These are phyloP conservation scores for Santalum album DNA, from an alignment of 164 flowering plant species.

Conservation along the genomic window DNA sequence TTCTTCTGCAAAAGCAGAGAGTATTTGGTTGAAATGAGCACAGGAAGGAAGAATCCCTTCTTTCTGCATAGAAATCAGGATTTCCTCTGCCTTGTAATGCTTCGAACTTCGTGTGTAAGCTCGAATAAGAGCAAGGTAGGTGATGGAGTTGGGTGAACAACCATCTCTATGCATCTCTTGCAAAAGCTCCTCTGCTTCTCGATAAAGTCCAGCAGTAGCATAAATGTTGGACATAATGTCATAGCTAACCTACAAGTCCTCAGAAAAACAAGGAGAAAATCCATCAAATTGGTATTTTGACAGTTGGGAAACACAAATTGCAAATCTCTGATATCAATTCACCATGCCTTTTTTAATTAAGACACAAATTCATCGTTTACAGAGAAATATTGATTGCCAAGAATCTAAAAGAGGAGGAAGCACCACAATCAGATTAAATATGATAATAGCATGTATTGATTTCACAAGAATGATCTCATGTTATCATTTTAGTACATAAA, in stretches of 20 bases:
- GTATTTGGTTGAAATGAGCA: constrained; percentile 46
- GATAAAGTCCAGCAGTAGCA: constrained; percentile 44
- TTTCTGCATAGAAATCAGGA: constrained; percentile 38
- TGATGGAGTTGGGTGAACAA: constrained; percentile 52
- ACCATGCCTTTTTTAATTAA: no score
- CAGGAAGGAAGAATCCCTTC: constrained; percentile 41
- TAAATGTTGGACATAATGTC: constrained; percentile 63
- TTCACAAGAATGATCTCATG: no score
- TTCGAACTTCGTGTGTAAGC: constrained; percentile 41
- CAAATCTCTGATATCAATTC: no score
- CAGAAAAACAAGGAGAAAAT: background rate
- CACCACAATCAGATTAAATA: no score
- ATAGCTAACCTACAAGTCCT: constrained; percentile 63
- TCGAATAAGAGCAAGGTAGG: constrained; percentile 62
- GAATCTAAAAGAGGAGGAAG: no score
- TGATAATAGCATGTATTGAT: no score
- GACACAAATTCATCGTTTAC: no score
- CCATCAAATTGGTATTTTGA: background rate
- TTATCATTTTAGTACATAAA: no score
- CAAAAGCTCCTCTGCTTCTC: constrained; percentile 57
- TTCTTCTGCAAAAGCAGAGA: constrained; percentile 36
- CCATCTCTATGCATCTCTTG: constrained; percentile 51
- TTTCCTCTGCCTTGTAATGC: constrained; percentile 59
- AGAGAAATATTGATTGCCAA: no score
- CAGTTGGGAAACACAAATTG: no score